These are phyloP conservation scores for Melocanna baccifera DNA, from an alignment of 176 grass and related monocot species.

Conservation along the genomic window DNA sequence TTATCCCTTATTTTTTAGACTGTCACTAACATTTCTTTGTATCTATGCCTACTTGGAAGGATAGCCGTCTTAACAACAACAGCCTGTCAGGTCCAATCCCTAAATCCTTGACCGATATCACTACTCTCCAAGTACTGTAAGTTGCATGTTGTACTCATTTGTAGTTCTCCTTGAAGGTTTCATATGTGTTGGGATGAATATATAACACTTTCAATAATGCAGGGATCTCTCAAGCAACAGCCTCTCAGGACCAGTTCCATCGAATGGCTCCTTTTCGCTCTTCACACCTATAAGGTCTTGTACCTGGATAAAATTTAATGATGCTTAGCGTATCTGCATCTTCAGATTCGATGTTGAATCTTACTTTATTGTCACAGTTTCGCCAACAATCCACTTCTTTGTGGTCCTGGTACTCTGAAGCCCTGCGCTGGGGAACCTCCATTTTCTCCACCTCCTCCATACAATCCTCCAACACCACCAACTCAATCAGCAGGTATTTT, in stretches of 20 bases:
- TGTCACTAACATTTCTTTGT: constrained; percentile 30
- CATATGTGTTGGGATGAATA: constrained; percentile 18
- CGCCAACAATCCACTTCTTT: constrained; percentile 54
- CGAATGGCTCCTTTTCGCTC: constrained; percentile 65
- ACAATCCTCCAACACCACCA: constrained; percentile 44
- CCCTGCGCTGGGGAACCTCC: constrained; percentile 53
- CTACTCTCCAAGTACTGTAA: constrained; percentile 76
- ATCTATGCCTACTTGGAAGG: constrained; percentile 41
- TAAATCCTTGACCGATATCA: constrained; percentile 54
- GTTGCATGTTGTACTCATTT: constrained; percentile 25
- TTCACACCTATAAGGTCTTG: constrained; percentile 82
- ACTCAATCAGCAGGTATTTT: constrained; percentile 37
- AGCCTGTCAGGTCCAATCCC: constrained; percentile 54
- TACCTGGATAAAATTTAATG: constrained; percentile 2
- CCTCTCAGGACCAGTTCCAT: constrained; percentile 62
- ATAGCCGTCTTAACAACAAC: constrained; percentile 89
- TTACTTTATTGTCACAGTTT: constrained; percentile 56
- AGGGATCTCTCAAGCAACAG: constrained; percentile 80
- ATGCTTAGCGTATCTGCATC: constrained; percentile 10
- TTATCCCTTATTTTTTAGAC: constrained; percentile 4
- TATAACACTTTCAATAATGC: constrained; percentile 18
- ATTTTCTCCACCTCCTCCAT: constrained; percentile 56
- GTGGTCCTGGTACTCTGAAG: constrained; percentile 55
- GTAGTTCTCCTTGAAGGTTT: constrained; percentile 18
- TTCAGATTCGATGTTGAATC: constrained; percentile 7